A percentile compares a stretch with the other conserved stretches of the same genome.
Evolutionary conservation across 352 stramenopile species (phyloP).

Genomic region (Phytophthora ramorum): DNA sequence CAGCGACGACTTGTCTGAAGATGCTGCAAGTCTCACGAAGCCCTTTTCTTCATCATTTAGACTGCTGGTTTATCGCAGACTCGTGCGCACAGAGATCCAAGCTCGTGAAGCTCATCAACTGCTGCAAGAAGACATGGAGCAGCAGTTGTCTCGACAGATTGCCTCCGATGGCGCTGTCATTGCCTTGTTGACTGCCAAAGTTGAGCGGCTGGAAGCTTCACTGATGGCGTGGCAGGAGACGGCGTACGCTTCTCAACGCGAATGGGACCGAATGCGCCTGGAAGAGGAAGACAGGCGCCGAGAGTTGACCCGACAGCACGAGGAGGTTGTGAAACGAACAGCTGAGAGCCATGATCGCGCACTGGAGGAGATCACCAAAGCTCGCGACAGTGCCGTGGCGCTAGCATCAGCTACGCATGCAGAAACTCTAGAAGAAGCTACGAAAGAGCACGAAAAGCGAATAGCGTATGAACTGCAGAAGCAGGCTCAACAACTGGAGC

Average conservation of each 20-base stretch:
- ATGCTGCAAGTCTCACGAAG: constrained; percentile 4
- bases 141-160: constrained; percentile 21
- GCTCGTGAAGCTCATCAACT: constrained; percentile 11
- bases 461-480: constrained; percentile 43
- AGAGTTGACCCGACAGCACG: constrained; percentile 22
- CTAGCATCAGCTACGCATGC: constrained; percentile 25
- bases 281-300: constrained; percentile 35
- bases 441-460: constrained; percentile 19
- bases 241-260: constrained; percentile 20
- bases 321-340: constrained; percentile 19
- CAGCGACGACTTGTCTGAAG: constrained; percentile 12
- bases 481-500: constrained; percentile 57
- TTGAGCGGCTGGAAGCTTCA: constrained; percentile 33
- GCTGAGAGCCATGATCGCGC: constrained; percentile 13
- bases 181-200: constrained; percentile 17
- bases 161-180: constrained; percentile 5
- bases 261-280: constrained; percentile 32
- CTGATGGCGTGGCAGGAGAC: constrained; percentile 36
- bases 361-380: constrained; percentile 22
- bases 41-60: constrained; percentile 33
- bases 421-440: constrained; percentile 25
- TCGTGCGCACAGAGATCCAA: constrained; percentile 16
- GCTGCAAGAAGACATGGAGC: constrained; percentile 28
- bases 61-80: constrained; percentile 23
- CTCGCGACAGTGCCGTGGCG: constrained; percentile 14